These are phyloP conservation scores for Corinectria fuckeliana DNA, from an alignment of 2,329 filamentous ascomycete genomes.

Conservation along the genomic window DNA sequence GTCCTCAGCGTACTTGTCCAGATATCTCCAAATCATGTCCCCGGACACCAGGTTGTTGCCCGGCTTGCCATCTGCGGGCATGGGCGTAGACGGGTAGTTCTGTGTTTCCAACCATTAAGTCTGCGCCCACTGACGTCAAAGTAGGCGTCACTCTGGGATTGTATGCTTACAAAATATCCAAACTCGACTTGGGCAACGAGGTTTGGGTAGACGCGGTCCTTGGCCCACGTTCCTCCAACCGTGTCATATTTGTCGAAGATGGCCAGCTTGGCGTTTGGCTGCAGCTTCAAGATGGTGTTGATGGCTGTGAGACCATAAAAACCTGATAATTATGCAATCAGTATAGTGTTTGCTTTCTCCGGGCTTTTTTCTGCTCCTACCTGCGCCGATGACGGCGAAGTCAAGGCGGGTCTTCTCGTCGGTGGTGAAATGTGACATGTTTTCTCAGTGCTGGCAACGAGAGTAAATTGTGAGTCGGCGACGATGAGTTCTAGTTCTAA, in stretches of 20 bases:
- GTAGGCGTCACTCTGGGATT: not conserved
- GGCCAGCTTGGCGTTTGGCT: not conserved
- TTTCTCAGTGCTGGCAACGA: not conserved
- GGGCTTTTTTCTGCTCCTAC: not conserved
- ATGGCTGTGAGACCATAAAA: conserved; percentile 1
- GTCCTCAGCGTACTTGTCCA: not conserved
- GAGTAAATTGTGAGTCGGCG: too few species aligned
- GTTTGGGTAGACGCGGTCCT: conserved; percentile 2
- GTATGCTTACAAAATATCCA: not conserved
- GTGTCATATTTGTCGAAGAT: conserved; percentile 3
- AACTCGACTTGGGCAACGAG: conserved; percentile 4
- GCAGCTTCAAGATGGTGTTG: not conserved
- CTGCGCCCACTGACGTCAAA: too few species aligned
- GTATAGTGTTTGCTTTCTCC: not conserved
- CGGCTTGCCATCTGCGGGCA: too few species aligned
- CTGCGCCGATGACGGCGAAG: conserved; percentile 8
- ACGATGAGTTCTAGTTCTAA: too few species aligned
- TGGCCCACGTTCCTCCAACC: conserved; percentile 4
- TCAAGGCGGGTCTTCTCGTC: not conserved
- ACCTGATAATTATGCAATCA: not conserved
- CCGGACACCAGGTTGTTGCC: not conserved
- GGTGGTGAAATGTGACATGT: not conserved
- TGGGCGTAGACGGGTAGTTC: too few species aligned
- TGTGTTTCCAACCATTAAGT: too few species aligned
- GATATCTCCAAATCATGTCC: conserved; percentile 3